phyloP scores from a whole-genome alignment of 2,329 filamentous ascomycete species.

The Paraphaeosphaeria sporulosa region DNA sequence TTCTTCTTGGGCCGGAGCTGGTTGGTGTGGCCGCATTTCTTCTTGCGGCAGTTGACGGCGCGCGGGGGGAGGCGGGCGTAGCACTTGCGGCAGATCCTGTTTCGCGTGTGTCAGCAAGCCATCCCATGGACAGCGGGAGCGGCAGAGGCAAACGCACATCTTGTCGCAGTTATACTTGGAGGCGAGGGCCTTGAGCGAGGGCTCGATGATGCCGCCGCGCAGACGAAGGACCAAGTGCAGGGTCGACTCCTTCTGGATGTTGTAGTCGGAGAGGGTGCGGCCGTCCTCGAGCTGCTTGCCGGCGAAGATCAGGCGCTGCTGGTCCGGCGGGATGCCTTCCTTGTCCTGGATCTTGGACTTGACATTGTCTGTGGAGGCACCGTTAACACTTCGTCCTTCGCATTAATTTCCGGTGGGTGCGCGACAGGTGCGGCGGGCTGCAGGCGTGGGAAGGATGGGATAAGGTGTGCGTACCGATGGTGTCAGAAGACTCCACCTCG shows the following conservation, averaged over 20 bases:
- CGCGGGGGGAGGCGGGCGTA: slow-evolving; percentile 94
- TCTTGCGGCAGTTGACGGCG: slow-evolving; percentile 99
- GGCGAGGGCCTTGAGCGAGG: slow-evolving; percentile 96
- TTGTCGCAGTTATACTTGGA: slow-evolving; percentile 99
- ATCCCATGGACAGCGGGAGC: not conserved
- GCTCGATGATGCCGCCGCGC: slow-evolving; percentile 97
- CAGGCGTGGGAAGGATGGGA: slow-evolving; percentile 16
- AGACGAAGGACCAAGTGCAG: slow-evolving; percentile 98
- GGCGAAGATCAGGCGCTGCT: slow-evolving; percentile 98
- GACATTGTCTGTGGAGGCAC: slow-evolving; percentile 78
- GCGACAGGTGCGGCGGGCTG: slow-evolving; percentile 22
- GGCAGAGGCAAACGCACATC: slow-evolving; percentile 64
- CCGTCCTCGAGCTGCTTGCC: slow-evolving; percentile 99
- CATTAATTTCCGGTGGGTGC: slow-evolving; percentile 9
- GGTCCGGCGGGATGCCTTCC: slow-evolving; percentile 97
- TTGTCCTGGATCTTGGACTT: slow-evolving; percentile 99
- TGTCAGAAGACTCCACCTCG: slow-evolving; percentile 98
- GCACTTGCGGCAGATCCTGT: slow-evolving; percentile 97
- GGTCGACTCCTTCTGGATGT: slow-evolving; percentile 99
- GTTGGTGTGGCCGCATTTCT: slow-evolving; percentile 99
- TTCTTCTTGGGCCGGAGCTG: slow-evolving; percentile 99
- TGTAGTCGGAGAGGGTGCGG: slow-evolving; percentile 96
- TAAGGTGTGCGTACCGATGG: slow-evolving; percentile 66
- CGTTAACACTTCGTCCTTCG: slow-evolving; percentile 26
- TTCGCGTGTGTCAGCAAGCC: too few species aligned